phyloP scores from a whole-genome alignment of 495 filamentous ascomycete genomes.

The Penicillium waksmanii region DNA sequence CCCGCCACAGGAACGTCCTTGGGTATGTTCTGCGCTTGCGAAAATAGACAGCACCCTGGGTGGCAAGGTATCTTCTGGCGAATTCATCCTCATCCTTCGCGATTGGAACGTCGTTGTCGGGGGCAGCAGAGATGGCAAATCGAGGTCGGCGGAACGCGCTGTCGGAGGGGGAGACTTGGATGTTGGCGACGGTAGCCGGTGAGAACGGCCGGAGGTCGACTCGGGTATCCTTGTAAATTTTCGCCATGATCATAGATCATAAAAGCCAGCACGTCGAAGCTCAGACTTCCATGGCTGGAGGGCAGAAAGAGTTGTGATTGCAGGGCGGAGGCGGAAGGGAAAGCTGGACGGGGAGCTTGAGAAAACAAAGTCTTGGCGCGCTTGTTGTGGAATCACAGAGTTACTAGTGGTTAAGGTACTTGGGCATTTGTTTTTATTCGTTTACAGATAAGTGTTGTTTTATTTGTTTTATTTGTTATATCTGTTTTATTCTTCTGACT shows the following conservation, averaged over 20 bases:
- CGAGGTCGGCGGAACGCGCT: slow-evolving; percentile 45
- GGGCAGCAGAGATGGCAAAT: slow-evolving; percentile 46
- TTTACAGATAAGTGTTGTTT: too few species aligned
- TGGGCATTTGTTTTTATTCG: too few species aligned
- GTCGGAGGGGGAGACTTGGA: slow-evolving; percentile 67
- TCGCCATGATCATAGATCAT: slow-evolving; percentile 43
- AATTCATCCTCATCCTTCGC: slow-evolving; percentile 77
- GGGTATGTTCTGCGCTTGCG: slow-evolving; percentile 73
- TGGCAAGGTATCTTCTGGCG: slow-evolving; percentile 70
- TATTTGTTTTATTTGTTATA: too few species aligned
- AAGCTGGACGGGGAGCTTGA: slow-evolving; percentile 43
- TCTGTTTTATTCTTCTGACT: too few species aligned
- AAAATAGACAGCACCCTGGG: slow-evolving; percentile 82
- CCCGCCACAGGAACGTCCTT: slow-evolving; percentile 84
- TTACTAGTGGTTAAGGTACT: neutral
- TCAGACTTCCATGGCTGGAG: slow-evolving; percentile 46
- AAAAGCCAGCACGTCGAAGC: slow-evolving; percentile 24
- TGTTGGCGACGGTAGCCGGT: slow-evolving; percentile 67
- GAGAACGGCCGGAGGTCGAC: slow-evolving; percentile 77
- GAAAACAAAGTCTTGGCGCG: slow-evolving; percentile 53
- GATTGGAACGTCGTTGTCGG: slow-evolving; percentile 37
- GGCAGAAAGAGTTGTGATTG: slow-evolving; percentile 21
- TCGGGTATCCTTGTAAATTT: slow-evolving; percentile 84
- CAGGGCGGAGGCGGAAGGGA: slow-evolving; percentile 42
- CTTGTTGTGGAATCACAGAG: neutral